A percentile compares a stretch with the other conserved stretches of the same genome.
phyloP scores from a whole-genome alignment of 495 filamentous ascomycete species.

The Pyrenula massariospora region DNA sequence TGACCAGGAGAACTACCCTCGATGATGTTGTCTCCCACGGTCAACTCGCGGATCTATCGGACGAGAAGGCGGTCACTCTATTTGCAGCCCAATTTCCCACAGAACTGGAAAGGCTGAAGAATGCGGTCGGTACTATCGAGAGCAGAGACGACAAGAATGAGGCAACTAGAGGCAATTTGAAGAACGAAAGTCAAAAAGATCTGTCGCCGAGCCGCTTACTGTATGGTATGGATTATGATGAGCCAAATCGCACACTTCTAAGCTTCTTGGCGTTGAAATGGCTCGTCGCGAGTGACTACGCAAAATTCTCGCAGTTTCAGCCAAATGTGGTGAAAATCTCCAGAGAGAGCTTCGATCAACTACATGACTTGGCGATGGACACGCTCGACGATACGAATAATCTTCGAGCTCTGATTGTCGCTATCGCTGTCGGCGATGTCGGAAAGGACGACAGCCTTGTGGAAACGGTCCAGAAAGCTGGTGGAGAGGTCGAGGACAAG shows the following conservation, averaged over 20 bases:
- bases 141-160: background rate
- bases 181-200: constrained; percentile 1
- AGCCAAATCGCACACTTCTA: constrained; percentile 25
- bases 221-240: constrained; percentile 14
- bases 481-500: background rate
- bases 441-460: constrained; percentile 24
- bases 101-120: constrained; percentile 1
- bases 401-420: constrained; percentile 18
- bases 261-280: constrained; percentile 21
- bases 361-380: background rate
- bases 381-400: constrained; percentile 2
- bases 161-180: background rate
- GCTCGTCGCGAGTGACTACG: constrained; percentile 18
- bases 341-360: constrained; percentile 1
- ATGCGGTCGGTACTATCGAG: constrained; percentile 1
- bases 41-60: background rate
- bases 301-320: constrained; percentile 13
- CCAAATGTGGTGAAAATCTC: constrained; percentile 1
- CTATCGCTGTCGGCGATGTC: constrained; percentile 25
- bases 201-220: constrained; percentile 15
- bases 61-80: constrained; percentile 1
- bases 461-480: constrained; percentile 1
- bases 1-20: background rate
- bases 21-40: background rate
- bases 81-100: background rate